phyloP scores from a whole-genome alignment of 257 asterid genomes.

The Gentiana dahurica region DNA sequence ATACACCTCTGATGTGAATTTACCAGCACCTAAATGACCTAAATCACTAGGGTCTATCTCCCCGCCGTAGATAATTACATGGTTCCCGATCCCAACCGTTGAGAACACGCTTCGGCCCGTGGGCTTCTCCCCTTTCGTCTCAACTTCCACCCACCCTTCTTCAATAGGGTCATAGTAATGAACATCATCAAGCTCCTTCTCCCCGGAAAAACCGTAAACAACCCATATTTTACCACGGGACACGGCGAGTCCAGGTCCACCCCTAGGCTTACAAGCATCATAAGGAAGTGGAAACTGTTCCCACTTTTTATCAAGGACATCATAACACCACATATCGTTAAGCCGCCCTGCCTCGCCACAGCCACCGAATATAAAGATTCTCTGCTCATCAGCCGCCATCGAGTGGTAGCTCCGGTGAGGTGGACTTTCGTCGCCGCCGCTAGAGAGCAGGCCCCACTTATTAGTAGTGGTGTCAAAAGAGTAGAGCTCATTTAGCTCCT shows the following conservation, averaged over 20 bases:
- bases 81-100: constrained; percentile 44
- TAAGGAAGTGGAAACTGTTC: constrained; percentile 40
- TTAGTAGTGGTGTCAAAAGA: constrained; percentile 40
- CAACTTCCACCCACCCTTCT: constrained; percentile 53
- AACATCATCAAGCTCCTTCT: constrained; percentile 65
- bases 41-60: constrained; percentile 90
- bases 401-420: constrained; percentile 95
- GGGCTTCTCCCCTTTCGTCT: constrained; percentile 71
- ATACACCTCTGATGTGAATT: constrained; percentile 41
- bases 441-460: constrained; percentile 53
- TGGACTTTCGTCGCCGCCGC: constrained; percentile 43
- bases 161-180: constrained; percentile 44
- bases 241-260: constrained; percentile 67
- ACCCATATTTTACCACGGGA: constrained; percentile 66
- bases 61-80: constrained; percentile 54
- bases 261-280: constrained; percentile 65
- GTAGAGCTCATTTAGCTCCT: constrained; percentile 61
- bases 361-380: constrained; percentile 71
- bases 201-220: constrained; percentile 83
- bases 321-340: constrained; percentile 78
- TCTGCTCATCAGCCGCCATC: constrained; percentile 46
- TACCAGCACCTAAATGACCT: constrained; percentile 88
- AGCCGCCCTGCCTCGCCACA: constrained; percentile 70
- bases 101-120: constrained; percentile 69
- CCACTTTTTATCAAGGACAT: constrained; percentile 46